phyloP scores from a whole-genome alignment of 805 yeast species.

The Metschnikowia proteae region DNA sequence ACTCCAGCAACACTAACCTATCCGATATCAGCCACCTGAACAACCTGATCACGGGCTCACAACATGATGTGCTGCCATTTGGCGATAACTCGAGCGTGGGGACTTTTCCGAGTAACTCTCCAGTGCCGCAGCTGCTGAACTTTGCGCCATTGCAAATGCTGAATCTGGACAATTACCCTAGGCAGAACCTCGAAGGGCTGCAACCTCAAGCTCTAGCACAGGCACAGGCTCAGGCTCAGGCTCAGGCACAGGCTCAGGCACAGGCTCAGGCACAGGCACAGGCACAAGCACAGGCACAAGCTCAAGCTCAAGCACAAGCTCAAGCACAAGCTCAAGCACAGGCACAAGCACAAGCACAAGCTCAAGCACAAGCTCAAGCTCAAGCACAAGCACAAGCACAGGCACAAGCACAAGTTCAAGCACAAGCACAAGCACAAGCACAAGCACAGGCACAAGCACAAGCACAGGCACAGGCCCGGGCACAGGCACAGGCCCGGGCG shows the following conservation, averaged over 20 bases:
- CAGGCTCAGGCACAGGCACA: conserved; percentile 9
- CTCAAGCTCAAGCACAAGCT: not conserved
- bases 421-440: not conserved
- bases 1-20: conserved; percentile 37
- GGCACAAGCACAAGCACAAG: not conserved
- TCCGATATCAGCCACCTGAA: conserved; percentile 31
- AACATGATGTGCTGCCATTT: conserved; percentile 9
- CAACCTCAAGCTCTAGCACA: not conserved
- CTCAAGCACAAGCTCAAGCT: not conserved
- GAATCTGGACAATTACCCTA: not conserved
- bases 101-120: conserved; percentile 6
- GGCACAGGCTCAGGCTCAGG: not conserved
- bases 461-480: not conserved
- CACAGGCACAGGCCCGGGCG: not conserved
- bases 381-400: conserved; percentile 3
- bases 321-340: conserved; percentile 7
- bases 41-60: conserved; percentile 12
- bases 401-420: not conserved
- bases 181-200: not conserved
- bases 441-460: not conserved
- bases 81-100: conserved; percentile 9
- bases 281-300: not conserved
- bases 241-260: not conserved
- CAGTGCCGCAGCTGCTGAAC: not conserved
- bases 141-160: not conserved